Base-by-base conservation (phyloP, 1,284 basidiomycete genomes). In the Trametes hirsuta region DNA sequence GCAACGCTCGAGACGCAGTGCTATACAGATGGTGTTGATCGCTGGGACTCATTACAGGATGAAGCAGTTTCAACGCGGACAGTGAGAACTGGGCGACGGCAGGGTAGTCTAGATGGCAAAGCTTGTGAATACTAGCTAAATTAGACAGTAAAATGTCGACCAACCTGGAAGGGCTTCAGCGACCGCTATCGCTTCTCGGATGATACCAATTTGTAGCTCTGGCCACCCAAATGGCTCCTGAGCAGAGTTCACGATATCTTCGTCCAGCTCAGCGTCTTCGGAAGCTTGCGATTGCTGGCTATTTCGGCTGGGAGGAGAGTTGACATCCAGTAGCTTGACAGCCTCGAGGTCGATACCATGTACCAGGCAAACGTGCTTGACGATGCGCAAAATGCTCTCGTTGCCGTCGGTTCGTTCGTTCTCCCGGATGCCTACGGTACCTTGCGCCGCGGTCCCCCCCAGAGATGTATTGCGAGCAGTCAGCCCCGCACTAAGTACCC, bases 91-190 rank as follows among this genome's bases (percentile, higher is more conserved):
- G 88, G 9, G 90, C 88, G 48, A 93, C 88, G 6, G 88, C 81
- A 51, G 85, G 79, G 67, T 90, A 86, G 75, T 94, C 92, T 94
- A 66, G 49, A 39, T 8, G 37, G 52, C 30, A 59, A 41, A 15
- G 6, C 34, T 41, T 55, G 12, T 15, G 3, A 2, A 1, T 41
- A n/a, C 2, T 24, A 18, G 22, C 49, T 21, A 50, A 53, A 45
- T 39, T 24, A 44, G 30, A 39, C 47, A 8, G 30, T 8, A 30
- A 30, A 30, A 4, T 30, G 30, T 30, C 30, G 5, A 30, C 30
- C 8, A 30, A 91, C 95, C 94, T 59, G 94, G 93, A n/a, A 98
- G 77, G 15, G 93, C 86, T 74, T 98, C 95, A 4, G 94, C 91
- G 10, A 98, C 87, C 0, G 90, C 87, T 36, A 98, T 89, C 0